phyloP scores from a whole-genome alignment of 768 basidiomycete genomes.

The Glaciozyma martinii region DNA sequence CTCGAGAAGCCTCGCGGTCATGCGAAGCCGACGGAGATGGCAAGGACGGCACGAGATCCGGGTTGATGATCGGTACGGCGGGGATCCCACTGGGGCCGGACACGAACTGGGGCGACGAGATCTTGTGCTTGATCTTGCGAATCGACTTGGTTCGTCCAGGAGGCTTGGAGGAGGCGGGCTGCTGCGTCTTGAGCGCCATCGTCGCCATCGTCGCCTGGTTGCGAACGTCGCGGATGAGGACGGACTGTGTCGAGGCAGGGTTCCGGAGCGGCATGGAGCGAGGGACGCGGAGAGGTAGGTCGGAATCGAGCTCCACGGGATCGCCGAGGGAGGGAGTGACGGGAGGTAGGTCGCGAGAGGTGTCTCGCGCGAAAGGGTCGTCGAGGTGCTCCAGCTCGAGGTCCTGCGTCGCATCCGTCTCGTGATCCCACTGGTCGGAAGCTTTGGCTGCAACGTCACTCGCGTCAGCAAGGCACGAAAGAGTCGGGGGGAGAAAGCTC shows the following conservation, averaged over 20 bases:
- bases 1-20: background rate
- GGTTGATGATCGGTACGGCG: slow-evolving; percentile 24
- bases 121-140: slow-evolving; percentile 20
- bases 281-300: slow-evolving; percentile 11
- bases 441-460: background rate
- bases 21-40: background rate
- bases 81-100: slow-evolving; percentile 22
- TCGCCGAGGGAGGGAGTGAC: background rate
- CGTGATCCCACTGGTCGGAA: background rate
- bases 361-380: background rate
- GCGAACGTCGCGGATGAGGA: slow-evolving; percentile 35
- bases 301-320: background rate
- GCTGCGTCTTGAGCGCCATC: slow-evolving; percentile 31
- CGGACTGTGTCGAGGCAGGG: slow-evolving; percentile 28
- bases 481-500: background rate
- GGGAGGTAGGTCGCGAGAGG: background rate
- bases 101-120: slow-evolving; percentile 28
- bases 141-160: slow-evolving; percentile 6
- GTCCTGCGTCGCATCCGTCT: background rate
- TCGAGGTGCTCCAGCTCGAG: background rate
- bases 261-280: slow-evolving; percentile 21
- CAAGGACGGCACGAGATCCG: background rate
- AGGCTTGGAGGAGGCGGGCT: slow-evolving; percentile 3
- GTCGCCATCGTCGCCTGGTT: slow-evolving; percentile 35
- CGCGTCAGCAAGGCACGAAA: no score